A percentile compares a stretch with the other conserved stretches of the same genome.
Evolutionary conservation across 371 early-diverging fungal genomes (phyloP).

Genomic region (Haplosporangium sp.): DNA sequence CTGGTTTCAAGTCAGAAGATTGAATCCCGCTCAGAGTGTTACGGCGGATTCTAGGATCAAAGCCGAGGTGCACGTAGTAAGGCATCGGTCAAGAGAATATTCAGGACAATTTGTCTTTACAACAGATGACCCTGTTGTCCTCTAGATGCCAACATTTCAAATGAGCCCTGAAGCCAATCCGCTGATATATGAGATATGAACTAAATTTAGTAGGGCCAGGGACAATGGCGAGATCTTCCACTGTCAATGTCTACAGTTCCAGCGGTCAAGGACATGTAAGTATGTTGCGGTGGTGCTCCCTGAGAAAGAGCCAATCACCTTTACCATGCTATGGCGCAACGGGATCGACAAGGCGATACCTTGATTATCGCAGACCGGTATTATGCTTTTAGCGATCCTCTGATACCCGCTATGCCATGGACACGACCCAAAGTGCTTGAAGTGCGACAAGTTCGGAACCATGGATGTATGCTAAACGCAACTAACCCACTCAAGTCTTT

Average conservation of each 20-base stretch:
- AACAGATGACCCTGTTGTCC: background rate
- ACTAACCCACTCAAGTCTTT: no score
- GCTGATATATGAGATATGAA: background rate
- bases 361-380: no score
- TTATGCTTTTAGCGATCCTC: no score
- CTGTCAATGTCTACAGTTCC: background rate
- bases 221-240: background rate
- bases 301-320: background rate
- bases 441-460: no score
- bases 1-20: background rate
- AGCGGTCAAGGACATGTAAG: background rate
- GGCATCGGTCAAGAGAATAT: background rate
- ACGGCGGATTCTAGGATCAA: background rate
- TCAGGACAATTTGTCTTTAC: background rate
- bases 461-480: no score
- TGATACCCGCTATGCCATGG: no score
- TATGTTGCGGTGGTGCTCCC: background rate
- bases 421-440: no score
- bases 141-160: background rate
- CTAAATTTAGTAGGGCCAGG: background rate
- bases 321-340: no score
- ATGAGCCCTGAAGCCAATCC: background rate
- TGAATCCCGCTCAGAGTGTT: background rate
- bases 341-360: no score
- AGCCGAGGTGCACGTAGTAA: background rate